A percentile compares a stretch with the other conserved stretches of the same genome.
Evolutionary conservation across 768 basidiomycete genomes (phyloP).

Genomic region (Chalciporus chontae): DNA sequence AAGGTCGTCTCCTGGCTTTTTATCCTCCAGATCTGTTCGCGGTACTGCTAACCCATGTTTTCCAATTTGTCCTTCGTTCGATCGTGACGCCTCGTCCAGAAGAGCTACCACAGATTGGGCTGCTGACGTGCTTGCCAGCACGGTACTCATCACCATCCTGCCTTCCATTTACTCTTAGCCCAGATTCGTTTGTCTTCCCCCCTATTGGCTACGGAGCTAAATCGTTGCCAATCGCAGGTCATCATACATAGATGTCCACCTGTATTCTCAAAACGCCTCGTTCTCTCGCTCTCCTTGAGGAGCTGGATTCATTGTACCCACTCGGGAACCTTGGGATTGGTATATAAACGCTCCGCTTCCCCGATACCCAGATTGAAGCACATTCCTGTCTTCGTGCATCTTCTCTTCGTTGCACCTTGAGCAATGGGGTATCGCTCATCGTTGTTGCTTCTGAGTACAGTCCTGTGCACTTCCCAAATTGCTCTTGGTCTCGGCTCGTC

Average conservation of each 20-base stretch:
- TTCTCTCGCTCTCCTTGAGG: conserved; percentile 3
- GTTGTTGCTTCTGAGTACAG: conserved; percentile 9
- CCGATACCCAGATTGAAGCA: background rate
- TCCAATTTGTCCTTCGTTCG: conserved; percentile 9
- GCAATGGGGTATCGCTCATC: conserved; percentile 8
- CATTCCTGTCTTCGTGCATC: background rate
- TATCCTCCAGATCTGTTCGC: background rate
- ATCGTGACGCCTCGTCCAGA: background rate
- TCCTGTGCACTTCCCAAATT: conserved; percentile 2
- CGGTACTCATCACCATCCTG: background rate
- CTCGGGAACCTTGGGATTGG: background rate
- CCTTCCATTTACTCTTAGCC: background rate
- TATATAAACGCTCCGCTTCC: conserved; percentile 13
- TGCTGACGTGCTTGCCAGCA: conserved; percentile 3
- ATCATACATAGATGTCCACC: background rate
- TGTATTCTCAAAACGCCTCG: background rate
- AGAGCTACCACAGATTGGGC: background rate
- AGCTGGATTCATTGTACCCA: background rate
- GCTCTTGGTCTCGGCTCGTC: conserved; percentile 40
- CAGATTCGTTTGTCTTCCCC: background rate
- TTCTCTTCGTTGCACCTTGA: background rate
- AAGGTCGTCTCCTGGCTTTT: background rate
- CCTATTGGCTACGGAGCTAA: background rate
- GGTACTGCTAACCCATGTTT: background rate
- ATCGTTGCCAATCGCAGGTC: background rate